Conservation (phyloP, 2,329 filamentous ascomycete genomes). For the Bipolaris sorokiniana region DNA sequence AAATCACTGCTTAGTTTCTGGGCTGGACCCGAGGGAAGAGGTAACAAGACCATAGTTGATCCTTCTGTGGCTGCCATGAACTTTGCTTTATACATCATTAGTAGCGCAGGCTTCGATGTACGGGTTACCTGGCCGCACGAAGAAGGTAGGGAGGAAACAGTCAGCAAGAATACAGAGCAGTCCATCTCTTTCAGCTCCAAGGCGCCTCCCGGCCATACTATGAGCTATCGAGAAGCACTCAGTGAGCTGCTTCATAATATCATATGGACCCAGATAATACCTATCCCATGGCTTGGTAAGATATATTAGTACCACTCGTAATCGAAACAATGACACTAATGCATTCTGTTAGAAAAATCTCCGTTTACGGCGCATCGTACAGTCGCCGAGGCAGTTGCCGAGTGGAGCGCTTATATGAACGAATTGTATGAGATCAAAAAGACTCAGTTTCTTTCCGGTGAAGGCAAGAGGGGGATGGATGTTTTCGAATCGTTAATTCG, state of each 20-base stretch:
- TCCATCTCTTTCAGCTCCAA: constrained; percentile 44
- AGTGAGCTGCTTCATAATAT: constrained; percentile 68
- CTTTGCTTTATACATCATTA: constrained; percentile 64
- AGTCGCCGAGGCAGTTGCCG: constrained; percentile 62
- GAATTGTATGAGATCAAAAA: constrained; percentile 70
- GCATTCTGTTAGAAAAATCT: constrained; percentile 31
- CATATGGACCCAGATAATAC: constrained; percentile 65
- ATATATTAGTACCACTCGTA: constrained; percentile 5
- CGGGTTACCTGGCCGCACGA: constrained; percentile 66
- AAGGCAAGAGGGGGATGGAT: constrained; percentile 57
- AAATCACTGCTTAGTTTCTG: constrained; percentile 41
- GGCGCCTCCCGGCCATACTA: constrained; percentile 49
- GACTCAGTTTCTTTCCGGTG: constrained; percentile 47
- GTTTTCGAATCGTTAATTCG: constrained; percentile 58
- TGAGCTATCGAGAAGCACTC: constrained; percentile 71
- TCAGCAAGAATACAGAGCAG: constrained; percentile 28
- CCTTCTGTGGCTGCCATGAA: constrained; percentile 71
- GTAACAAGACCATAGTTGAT: constrained; percentile 58
- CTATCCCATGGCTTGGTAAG: constrained; percentile 62
- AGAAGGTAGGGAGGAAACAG: constrained; percentile 48
- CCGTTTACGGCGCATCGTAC: constrained; percentile 57
- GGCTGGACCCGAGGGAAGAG: constrained; percentile 33
- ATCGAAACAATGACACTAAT: constrained; percentile 7
- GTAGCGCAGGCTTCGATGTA: constrained; percentile 74
- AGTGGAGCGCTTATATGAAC: constrained; percentile 73